These are phyloP conservation scores for Coemansia sp. DNA, from an alignment of 192 early-diverging fungal species.

Conservation along the genomic window DNA sequence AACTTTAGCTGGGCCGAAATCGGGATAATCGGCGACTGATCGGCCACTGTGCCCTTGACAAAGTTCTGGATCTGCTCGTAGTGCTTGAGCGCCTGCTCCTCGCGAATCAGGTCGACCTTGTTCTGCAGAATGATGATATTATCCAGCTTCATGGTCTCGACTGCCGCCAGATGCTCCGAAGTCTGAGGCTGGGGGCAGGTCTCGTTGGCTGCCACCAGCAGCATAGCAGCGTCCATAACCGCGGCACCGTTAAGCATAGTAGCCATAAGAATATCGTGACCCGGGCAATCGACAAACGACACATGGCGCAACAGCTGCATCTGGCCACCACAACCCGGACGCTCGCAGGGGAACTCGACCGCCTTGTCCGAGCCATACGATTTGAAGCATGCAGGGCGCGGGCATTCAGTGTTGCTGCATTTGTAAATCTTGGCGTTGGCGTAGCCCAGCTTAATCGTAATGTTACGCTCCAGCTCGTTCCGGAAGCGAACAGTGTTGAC, in stretches of 20 bases:
- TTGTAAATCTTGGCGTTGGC: slow-evolving; percentile 99
- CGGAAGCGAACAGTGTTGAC: too few relatives aligned
- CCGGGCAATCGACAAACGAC: slow-evolving; percentile 97
- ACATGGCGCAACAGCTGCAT: slow-evolving; percentile 89
- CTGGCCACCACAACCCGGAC: slow-evolving; percentile 75
- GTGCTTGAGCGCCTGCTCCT: slow-evolving; percentile 81
- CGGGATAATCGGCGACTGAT: too few relatives aligned
- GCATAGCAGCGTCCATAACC: slow-evolving; percentile 96
- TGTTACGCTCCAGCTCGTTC: slow-evolving; percentile 23
- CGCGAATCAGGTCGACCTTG: slow-evolving; percentile 95
- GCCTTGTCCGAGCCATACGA: too few relatives aligned
- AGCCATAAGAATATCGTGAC: slow-evolving; percentile 99
- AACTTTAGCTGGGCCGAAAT: too few relatives aligned
- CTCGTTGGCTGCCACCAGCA: slow-evolving; percentile 97
- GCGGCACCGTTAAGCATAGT: slow-evolving; percentile 98
- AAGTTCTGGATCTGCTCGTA: slow-evolving; percentile 11
- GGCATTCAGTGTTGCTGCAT: slow-evolving; percentile 87
- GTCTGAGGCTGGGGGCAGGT: slow-evolving; percentile 98
- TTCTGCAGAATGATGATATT: slow-evolving; percentile 97
- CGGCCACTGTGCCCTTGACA: too few relatives aligned
- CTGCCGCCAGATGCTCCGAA: slow-evolving; percentile 95
- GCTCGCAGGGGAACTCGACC: slow-evolving; percentile 63
- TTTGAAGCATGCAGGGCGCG: slow-evolving; percentile 88
- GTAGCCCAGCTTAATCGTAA: slow-evolving; percentile 98
- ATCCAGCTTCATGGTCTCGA: slow-evolving; percentile 97